Base-by-base conservation (phyloP, 1,139 yeast species). In the Lizanozyma gosingica region DNA sequence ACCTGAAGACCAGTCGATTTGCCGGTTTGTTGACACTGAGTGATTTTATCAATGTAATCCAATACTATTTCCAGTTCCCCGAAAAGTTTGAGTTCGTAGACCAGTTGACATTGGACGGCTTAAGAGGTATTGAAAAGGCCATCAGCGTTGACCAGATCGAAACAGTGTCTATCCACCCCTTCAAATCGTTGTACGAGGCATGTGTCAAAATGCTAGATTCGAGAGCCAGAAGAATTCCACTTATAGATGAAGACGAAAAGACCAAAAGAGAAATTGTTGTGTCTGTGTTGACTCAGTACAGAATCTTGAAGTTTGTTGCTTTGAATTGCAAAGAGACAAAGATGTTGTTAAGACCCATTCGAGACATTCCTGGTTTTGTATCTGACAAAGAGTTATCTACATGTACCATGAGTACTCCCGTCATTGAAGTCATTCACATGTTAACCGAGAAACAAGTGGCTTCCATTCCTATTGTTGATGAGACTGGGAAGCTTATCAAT, bases 261-360 rank as follows among this genome's bases (percentile, higher is more conserved):
- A 86, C 95, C 1, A 86, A 85, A 52, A 73, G 96, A 53, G 97
- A 92, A 58, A 88, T 92, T 52, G 97, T 94, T 18, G 97, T 90
- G 4, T 80, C 92, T 42, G 98, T 94, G 39, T 73, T 94, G 54
- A 94, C 99, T 1, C 98, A 94, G 64, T 94, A 94, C 64, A 80
- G 99, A 58, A 92, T 94, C 43, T 73, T 94, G 54, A 92, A 94
- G 62, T 94, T 94, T 56, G 96, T 94, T 33, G 94, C 97, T 4
- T 75, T 92, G 60, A 92, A 94, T 60, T 94, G 98, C 65, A 87
- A 88, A 60, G 97, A 94, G 58, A 90, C 96, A 3, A 80, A 86
- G 53, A 84, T 82, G 74, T 68, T 94, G 44, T 69, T 82, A 51
- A 78, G 82, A 51, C 95, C 96, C 1, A 69, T 94, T 42, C 70